These are phyloP conservation scores for Aspergillus brunneoviolaceus DNA, from an alignment of 2,329 filamentous ascomycete species.

Conservation along the genomic window DNA sequence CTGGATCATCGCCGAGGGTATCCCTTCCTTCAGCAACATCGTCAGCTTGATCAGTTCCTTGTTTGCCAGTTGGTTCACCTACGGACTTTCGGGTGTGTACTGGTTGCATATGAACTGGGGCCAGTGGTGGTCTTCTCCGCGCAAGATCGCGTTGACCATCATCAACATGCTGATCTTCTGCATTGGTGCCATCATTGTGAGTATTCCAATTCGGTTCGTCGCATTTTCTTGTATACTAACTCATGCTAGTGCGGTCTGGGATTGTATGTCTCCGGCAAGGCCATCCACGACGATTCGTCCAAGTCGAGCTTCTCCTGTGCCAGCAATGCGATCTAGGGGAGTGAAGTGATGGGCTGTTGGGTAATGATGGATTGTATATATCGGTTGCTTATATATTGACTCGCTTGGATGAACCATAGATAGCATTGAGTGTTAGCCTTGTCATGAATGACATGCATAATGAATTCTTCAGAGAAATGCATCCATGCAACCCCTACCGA, in stretches of 20 bases:
- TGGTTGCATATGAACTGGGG: slow-evolving; percentile 52
- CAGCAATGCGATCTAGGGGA: slow-evolving; percentile 26
- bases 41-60: slow-evolving; percentile 62
- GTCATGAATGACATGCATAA: background rate
- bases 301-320: slow-evolving; percentile 41
- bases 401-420: background rate
- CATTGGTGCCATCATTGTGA: slow-evolving; percentile 31
- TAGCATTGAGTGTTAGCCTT: background rate
- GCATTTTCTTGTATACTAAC: background rate
- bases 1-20: slow-evolving; percentile 67
- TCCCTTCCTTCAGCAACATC: slow-evolving; percentile 67
- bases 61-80: slow-evolving; percentile 66
- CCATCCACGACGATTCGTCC: slow-evolving; percentile 35
- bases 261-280: slow-evolving; percentile 38
- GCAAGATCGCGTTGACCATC: slow-evolving; percentile 46
- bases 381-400: background rate
- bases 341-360: background rate
- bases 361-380: background rate
- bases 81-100: slow-evolving; percentile 32
- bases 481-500: too few species aligned
- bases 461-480: background rate
- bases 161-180: slow-evolving; percentile 47
- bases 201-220: background rate
- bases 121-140: slow-evolving; percentile 40
- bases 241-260: slow-evolving; percentile 33